phyloP scores from a whole-genome alignment of 2,329 filamentous ascomycete species.

The Colletotrichum siamense region DNA sequence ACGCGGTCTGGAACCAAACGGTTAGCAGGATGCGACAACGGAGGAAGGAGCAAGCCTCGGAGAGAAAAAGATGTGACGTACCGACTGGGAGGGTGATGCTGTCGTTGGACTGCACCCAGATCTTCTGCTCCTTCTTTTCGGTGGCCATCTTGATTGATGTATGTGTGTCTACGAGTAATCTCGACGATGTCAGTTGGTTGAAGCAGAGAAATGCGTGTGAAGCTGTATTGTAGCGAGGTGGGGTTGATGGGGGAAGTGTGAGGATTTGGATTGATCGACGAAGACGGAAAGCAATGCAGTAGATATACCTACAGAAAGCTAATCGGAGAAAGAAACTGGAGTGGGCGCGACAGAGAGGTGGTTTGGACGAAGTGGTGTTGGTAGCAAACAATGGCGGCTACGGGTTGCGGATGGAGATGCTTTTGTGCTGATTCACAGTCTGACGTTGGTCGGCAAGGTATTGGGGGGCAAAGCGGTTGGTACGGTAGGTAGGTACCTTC shows the following conservation, averaged over 20 bases:
- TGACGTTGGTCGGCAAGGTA: conserved; percentile 2
- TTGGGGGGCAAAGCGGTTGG: neutral
- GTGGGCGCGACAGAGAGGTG: neutral
- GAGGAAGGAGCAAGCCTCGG: neutral
- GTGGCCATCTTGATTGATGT: conserved; percentile 36
- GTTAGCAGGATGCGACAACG: neutral
- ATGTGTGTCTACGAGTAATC: neutral
- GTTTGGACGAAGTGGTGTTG: neutral
- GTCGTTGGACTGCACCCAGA: conserved; percentile 60
- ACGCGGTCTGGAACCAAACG: conserved; percentile 66
- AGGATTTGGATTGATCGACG: neutral
- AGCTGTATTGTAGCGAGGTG: neutral
- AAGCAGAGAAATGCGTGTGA: neutral
- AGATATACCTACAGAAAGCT: neutral
- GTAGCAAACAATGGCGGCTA: neutral
- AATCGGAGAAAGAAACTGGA: neutral
- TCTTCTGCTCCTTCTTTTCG: conserved; percentile 42
- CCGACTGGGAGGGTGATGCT: conserved; percentile 48
- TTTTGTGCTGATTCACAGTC: neutral
- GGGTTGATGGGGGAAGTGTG: neutral
- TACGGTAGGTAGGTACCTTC: neutral
- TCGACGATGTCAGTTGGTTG: neutral
- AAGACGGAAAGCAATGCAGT: neutral
- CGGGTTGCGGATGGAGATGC: neutral
- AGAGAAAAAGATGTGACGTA: conserved; percentile 22